phyloP scores from a whole-genome alignment of 2,329 filamentous ascomycete species.

The Sporothrix dimorphospora region DNA sequence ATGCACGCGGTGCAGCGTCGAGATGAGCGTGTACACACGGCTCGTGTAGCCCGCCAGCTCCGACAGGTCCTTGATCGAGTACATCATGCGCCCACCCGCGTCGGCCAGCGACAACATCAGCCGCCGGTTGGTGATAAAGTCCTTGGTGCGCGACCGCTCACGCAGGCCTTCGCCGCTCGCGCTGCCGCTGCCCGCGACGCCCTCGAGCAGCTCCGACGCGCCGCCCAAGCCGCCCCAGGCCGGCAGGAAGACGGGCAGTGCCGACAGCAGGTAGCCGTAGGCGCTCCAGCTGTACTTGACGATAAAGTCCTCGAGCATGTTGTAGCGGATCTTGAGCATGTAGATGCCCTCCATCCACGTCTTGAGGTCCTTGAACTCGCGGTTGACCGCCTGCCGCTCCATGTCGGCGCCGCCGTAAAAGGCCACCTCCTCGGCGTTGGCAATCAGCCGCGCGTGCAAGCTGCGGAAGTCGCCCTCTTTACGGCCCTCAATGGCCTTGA shows the following conservation, averaged over 20 bases:
- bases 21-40: conserved; percentile 92
- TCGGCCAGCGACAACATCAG: conserved; percentile 97
- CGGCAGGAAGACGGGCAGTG: conserved; percentile 89
- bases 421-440: conserved; percentile 95
- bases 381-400: conserved; percentile 89
- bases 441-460: conserved; percentile 87
- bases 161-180: conserved; percentile 53
- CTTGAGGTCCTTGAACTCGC: conserved; percentile 89
- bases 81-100: conserved; percentile 98
- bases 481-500: conserved; percentile 93
- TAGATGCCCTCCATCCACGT: conserved; percentile 99
- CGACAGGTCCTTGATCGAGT: conserved; percentile 96
- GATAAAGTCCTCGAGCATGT: conserved; percentile 97
- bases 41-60: conserved; percentile 96
- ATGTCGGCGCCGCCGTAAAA: conserved; percentile 97
- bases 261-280: conserved; percentile 92
- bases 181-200: neutral
- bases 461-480: conserved; percentile 95
- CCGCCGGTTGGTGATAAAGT: conserved; percentile 98
- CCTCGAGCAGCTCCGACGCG: conserved; percentile 64
- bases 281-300: conserved; percentile 99
- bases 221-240: conserved; percentile 88
- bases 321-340: conserved; percentile 95
- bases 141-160: conserved; percentile 89
- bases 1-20: conserved; percentile 90